These are phyloP conservation scores for Lobulomyces angularis DNA, from an alignment of 192 early-diverging fungal species.

Conservation along the genomic window DNA sequence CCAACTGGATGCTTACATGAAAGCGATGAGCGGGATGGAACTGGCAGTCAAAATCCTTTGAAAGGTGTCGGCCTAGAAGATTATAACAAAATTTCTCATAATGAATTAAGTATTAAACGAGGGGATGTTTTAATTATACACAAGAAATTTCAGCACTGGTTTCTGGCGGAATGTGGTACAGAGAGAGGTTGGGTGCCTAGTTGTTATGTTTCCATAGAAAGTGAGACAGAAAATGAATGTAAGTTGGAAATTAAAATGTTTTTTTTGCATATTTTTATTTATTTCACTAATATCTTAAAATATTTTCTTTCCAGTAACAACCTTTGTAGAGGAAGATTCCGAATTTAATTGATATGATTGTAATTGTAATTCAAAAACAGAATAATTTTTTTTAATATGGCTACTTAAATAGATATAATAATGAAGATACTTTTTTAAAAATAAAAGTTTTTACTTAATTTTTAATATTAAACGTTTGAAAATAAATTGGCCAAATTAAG, in stretches of 20 bases:
- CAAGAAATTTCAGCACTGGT: constrained; percentile 19
- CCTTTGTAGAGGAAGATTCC: too few relatives aligned
- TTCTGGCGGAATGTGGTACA: constrained; percentile 15
- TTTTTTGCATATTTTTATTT: neutral
- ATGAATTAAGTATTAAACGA: constrained; percentile 39
- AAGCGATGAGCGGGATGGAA: constrained; percentile 13
- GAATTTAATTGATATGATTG: too few relatives aligned
- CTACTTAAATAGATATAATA: too few relatives aligned
- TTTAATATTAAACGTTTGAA: too few relatives aligned
- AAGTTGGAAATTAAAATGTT: neutral
- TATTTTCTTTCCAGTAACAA: too few relatives aligned
- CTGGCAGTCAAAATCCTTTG: constrained; percentile 4
- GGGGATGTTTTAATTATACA: constrained; percentile 33
- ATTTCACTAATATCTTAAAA: too few relatives aligned
- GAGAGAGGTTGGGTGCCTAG: constrained; percentile 43
- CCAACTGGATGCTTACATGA: constrained; percentile 40
- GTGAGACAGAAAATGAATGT: constrained; percentile 20
- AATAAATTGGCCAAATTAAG: too few relatives aligned
- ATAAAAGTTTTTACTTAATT: too few relatives aligned
- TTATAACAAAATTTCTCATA: constrained; percentile 26
- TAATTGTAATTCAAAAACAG: too few relatives aligned
- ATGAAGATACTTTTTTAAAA: too few relatives aligned
- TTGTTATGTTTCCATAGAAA: constrained; percentile 39
- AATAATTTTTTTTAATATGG: too few relatives aligned
- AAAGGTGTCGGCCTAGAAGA: constrained; percentile 40